Base-by-base conservation (phyloP, 805 yeast genomes). In the Candida argentea region DNA sequence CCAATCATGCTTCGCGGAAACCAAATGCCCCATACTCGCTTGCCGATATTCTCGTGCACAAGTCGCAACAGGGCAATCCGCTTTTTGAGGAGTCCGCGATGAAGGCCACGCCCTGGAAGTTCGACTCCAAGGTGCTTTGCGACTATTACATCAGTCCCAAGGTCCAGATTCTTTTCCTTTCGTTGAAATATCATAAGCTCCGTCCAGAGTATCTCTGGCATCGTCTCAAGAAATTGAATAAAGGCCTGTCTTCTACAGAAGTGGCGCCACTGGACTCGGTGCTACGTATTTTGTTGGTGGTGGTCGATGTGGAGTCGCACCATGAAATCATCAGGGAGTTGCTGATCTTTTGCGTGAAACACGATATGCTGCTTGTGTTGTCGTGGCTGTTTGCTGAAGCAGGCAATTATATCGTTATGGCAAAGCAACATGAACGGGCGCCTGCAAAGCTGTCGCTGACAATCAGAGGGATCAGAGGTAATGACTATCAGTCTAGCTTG, bases 61-160 rank as follows among this genome's bases (percentile, higher is more conserved):
- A 71, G 22, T 64, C 78, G 0, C 91, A 82, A 46, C 72, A 67
- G 27, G 87, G 83, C 1, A 82, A 82, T 43, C 89, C 89, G 5
- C 47, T 81, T 22, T 51, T 82, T 5, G 65, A 66, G 25, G 57
- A 63, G 18, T 52, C 65, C 3, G 35, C 46, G 30, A 49, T 81
- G 46, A 70, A 68, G 25, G 64, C 62, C 26, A 67, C 63, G 1
- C 68, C 61, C 31, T 73, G 58, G 69, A 70, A 74, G 39, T 74
- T 47, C 57, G 76, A 67, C 64, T 35, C 62, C 54, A 38, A 66
- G 52, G 44, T 80, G 59, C 40, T 61, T 11, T 56, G 54, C 14
- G 93, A 82, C 45, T 82, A 81, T 48, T 61, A 76, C 27, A 65
- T 81, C 10, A 74, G 69, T 32, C 57, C 75, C 17, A 52, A 67